Base-by-base conservation (phyloP, 345 rosid species). In the Sisymbrium altissimum region DNA sequence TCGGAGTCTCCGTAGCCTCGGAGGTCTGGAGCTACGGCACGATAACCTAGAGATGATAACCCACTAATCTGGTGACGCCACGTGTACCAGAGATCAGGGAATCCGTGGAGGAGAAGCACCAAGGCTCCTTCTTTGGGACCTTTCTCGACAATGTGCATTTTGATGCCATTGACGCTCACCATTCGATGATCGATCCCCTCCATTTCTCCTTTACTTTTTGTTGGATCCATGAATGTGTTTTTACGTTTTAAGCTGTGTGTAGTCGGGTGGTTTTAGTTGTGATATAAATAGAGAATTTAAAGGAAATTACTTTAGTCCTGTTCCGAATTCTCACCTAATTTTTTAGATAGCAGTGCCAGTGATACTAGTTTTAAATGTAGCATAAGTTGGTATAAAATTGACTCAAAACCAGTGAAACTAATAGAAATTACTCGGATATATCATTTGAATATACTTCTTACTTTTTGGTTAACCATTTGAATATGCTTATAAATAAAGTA, bases 41-140 rank as follows among this genome's bases (percentile, higher is more conserved):
- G 84, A 80, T 86, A 87, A 4, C 93, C 97, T 3, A 79, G 73
- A 0, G 93, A 78, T 73, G 89, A 82, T 36, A 87, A 62, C 11
- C 65, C 85, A 57, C 25, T 71, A 59, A 89, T 85, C 81, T 91
- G 98, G 84, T 87, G 96, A 78, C 96, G 86, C 97, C 94, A 91
- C 4, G 91, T 58, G 81, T 89, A 91, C 97, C 96, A 93, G 4
- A 89, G 83, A 30, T 91, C 94, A 21, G 98, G 96, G 79, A 87
- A 93, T 49, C 98, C 97, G 56, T 91, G 94, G 45, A 91, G 86
- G 80, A 91, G 80, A 56, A 91, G 88, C 53, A 89, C 68, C 6
- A 81, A 55, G 0, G 87, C 81, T 3, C 88, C 90, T 68, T 78
- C 68, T 64, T 71, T 71, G 38, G 78, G 73, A 13, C 96, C 93